Conservation (phyloP, 73 alveolate genomes). For the Tetrahymena borealis region DNA sequence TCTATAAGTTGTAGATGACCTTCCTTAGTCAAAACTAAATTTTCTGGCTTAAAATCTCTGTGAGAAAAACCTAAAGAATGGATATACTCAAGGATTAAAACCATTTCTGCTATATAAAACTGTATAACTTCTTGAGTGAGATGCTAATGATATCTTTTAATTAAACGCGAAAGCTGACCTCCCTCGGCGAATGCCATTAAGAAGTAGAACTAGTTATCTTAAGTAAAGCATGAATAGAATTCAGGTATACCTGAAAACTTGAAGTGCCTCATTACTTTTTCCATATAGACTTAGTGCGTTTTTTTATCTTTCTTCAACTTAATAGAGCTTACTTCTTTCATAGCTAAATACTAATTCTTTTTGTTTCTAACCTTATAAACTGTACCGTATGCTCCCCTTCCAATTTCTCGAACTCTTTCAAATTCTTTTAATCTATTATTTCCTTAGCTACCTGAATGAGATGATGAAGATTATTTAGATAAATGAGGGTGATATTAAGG, state of each 20-base stretch:
- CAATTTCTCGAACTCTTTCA: not conserved
- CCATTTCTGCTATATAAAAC: slow-evolving; percentile 53
- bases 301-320: not conserved
- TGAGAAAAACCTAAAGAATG: slow-evolving; percentile 53
- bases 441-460: not conserved
- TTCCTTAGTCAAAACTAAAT: slow-evolving; percentile 12
- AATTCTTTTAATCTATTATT: not conserved
- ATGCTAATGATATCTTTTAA: not conserved
- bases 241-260: not conserved
- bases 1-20: slow-evolving; percentile 36
- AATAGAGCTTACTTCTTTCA: not conserved
- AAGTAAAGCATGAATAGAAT: not conserved
- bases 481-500: too few relatives aligned
- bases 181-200: not conserved
- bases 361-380: not conserved
- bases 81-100: slow-evolving; percentile 51
- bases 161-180: not conserved
- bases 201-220: not conserved
- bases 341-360: not conserved
- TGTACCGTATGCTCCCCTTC: not conserved
- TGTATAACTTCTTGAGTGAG: slow-evolving; percentile 35
- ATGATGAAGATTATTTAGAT: not conserved
- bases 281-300: not conserved
- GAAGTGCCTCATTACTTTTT: not conserved
- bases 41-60: slow-evolving; percentile 61